These are phyloP conservation scores for Rhypophila decipiens DNA, from an alignment of 495 filamentous ascomycete species.

Conservation along the genomic window DNA sequence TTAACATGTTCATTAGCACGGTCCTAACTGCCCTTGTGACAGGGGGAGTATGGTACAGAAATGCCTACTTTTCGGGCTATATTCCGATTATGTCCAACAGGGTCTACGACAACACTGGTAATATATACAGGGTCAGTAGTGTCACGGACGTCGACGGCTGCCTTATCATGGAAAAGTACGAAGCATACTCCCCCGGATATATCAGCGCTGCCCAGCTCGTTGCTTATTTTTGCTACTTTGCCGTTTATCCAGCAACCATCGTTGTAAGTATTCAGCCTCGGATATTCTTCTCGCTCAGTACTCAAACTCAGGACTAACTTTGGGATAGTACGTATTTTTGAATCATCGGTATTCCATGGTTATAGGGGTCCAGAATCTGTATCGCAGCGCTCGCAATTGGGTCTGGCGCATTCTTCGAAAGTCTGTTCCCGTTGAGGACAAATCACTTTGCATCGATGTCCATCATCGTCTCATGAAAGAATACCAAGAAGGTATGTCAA, in stretches of 20 bases:
- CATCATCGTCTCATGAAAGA: slow-evolving; percentile 32
- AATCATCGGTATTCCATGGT: slow-evolving; percentile 33
- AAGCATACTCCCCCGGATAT: slow-evolving; percentile 31
- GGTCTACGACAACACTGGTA: slow-evolving; percentile 28
- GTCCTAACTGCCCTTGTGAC: slow-evolving; percentile 18
- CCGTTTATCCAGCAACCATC: slow-evolving; percentile 30
- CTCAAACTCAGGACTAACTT: neutral
- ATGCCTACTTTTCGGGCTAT: slow-evolving; percentile 27
- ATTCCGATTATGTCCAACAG: slow-evolving; percentile 32
- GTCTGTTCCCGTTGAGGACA: slow-evolving; percentile 8
- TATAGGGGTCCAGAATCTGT: slow-evolving; percentile 26
- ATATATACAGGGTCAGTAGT: slow-evolving; percentile 24
- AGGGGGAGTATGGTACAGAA: slow-evolving; percentile 30
- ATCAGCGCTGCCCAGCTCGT: slow-evolving; percentile 25
- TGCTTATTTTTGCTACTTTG: slow-evolving; percentile 32
- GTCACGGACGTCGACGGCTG: slow-evolving; percentile 24
- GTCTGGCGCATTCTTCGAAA: slow-evolving; percentile 12
- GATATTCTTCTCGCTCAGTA: neutral
- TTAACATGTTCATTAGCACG: slow-evolving; percentile 31
- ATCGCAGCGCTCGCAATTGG: too few relatives aligned
- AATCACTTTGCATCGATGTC: slow-evolving; percentile 26
- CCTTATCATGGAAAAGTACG: slow-evolving; percentile 28
- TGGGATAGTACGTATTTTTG: slow-evolving; percentile 18
- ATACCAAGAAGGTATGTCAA: slow-evolving; percentile 23
- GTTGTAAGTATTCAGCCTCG: slow-evolving; percentile 3